Evolutionary conservation across 2,329 filamentous ascomycete genomes (phyloP), one percentile per base, ranked within the genome.

Genomic region (Colletotrichum lupini): DNA sequence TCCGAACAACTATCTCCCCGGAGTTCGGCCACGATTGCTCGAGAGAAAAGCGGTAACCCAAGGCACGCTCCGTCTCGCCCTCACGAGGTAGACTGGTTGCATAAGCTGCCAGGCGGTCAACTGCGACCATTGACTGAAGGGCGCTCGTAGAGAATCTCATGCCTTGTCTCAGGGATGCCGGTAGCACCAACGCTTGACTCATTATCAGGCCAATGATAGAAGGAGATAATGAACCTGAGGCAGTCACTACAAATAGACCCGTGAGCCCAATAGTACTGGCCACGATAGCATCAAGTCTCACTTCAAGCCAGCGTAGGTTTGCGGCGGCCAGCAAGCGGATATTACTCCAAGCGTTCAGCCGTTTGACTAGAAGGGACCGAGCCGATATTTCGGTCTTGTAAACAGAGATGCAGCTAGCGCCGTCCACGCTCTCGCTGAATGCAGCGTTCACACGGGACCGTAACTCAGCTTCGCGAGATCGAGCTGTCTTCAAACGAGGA

Each of bases 251-350:
- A 28, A 64, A 16, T 12, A 30, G 16, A 22, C 61, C 42, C 6
- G 61, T 64, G 9, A 53, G 24, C 0, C 24, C 61, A 16, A 64
- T 53, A 2, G 28, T 53, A 7, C 26, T 52, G 30, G 61, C 46
- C 19, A 55, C 61, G 19, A 55, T 35, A 4, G 28, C 61, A 28
- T 55, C 46, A 30, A 64, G 61, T 64, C 61, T 28, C 19, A 64
- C 61, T 53, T 64, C 61, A 53, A 64, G 61, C 46, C 61, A 64
- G 11, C 61, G 37, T 19, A 64, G 26, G 28, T 64, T 64, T 30
- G 61, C 61, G n/a, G 61, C 61, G 5, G 61, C n/a, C 3, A 53
- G 42, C 7, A 52, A 14, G 19, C 61, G 26, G 11, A 19, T 8
- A 7, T 22, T 4, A 42, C 60, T 63, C 37, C 60, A 63, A 12